These are phyloP conservation scores for Schizosaccharomyces osmophilus DNA, from an alignment of 805 yeast species.

Conservation along the genomic window DNA sequence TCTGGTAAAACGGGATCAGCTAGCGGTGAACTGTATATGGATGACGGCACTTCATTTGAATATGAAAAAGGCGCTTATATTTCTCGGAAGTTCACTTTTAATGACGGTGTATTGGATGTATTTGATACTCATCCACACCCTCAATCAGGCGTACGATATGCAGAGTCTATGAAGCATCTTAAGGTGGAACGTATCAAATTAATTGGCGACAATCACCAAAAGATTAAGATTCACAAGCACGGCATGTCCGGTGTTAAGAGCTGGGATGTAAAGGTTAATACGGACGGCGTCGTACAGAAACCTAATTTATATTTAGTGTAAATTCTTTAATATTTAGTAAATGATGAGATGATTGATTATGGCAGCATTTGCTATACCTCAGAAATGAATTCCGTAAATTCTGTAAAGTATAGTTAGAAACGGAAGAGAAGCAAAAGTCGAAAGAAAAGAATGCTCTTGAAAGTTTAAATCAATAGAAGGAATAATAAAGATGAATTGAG, in stretches of 20 bases:
- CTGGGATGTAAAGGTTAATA: background rate
- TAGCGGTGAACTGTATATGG: constrained; percentile 39
- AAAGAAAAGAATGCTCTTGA: too few relatives aligned
- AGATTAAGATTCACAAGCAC: background rate
- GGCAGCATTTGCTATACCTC: too few relatives aligned
- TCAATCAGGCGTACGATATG: constrained; percentile 8
- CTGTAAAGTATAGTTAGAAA: too few relatives aligned
- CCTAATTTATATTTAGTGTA: too few relatives aligned
- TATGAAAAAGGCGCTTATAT: constrained; percentile 28
- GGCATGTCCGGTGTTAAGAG: background rate
- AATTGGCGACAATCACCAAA: constrained; percentile 10
- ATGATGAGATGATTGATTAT: too few relatives aligned
- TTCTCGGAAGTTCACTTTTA: constrained; percentile 17
- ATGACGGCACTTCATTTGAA: constrained; percentile 59
- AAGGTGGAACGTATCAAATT: constrained; percentile 32
- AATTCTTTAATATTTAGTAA: too few relatives aligned
- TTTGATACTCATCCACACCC: constrained; percentile 14
- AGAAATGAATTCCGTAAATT: too few relatives aligned
- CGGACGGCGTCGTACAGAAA: too few relatives aligned
- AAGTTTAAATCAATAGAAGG: too few relatives aligned
- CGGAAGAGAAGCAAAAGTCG: too few relatives aligned
- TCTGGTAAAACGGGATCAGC: constrained; percentile 22
- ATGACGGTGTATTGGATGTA: background rate
- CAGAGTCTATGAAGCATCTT: constrained; percentile 13
- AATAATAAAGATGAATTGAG: too few relatives aligned